Percentiles rank a stretch among this genome's conserved stretches.
Evolutionary conservation across 1,139 yeast genomes (phyloP).

Genomic region (Taphrina deformans): DNA sequence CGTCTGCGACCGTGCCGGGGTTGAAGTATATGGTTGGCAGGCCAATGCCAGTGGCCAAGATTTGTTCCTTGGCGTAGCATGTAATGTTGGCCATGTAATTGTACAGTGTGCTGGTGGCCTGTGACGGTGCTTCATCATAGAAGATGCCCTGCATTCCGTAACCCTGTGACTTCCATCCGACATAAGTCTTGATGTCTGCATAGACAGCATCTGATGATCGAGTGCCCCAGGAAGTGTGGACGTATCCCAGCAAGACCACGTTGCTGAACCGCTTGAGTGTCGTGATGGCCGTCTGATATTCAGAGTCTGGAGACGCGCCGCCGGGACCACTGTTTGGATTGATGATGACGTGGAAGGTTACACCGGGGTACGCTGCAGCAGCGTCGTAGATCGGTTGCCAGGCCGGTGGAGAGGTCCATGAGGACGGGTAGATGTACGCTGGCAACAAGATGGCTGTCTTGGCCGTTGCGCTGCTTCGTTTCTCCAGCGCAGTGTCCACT

Average conservation of each 20-base stretch:
- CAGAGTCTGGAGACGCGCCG: slow-evolving; percentile 2
- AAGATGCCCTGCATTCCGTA: slow-evolving; percentile 20
- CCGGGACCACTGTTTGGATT: slow-evolving; percentile 20
- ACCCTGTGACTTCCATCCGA: background rate
- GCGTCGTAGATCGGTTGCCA: slow-evolving; percentile 18
- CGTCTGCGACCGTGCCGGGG: slow-evolving; percentile 13
- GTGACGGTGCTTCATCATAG: slow-evolving; percentile 8
- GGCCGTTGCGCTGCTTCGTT: slow-evolving; percentile 13
- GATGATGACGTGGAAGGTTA: slow-evolving; percentile 21
- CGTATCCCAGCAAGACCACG: slow-evolving; percentile 15
- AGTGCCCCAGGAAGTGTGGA: slow-evolving; percentile 5
- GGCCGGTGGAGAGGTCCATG: slow-evolving; percentile 15
- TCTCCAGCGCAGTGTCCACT: background rate
- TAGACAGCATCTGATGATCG: slow-evolving; percentile 1
- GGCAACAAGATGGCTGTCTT: slow-evolving; percentile 16
- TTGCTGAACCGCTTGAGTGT: background rate
- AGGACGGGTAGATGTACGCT: slow-evolving; percentile 11
- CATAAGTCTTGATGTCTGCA: slow-evolving; percentile 5
- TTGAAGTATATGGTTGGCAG: slow-evolving; percentile 17
- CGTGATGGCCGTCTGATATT: slow-evolving; percentile 1
- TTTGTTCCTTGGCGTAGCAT: slow-evolving; percentile 2
- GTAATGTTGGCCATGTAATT: slow-evolving; percentile 26
- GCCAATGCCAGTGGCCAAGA: background rate
- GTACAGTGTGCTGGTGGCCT: background rate
- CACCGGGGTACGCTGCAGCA: slow-evolving; percentile 4